Base-by-base conservation (phyloP, 208 protist species). In the Borovskyia barvae region DNA sequence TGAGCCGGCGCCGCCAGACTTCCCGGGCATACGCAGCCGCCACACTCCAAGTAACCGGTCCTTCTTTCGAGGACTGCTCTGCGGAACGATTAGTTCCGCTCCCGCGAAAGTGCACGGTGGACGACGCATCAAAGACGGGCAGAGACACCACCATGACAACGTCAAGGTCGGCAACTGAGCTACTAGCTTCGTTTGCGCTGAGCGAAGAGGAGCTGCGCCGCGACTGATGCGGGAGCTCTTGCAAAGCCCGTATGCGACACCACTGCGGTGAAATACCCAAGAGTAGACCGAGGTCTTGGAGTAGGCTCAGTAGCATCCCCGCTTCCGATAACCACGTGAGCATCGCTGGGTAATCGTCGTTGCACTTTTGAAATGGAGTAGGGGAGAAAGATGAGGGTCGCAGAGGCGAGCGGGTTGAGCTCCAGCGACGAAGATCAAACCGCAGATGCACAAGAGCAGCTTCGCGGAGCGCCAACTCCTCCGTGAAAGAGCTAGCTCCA, bases 191-290 rank as follows among this genome's bases (percentile, higher is more conserved):
- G n/a, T n/a, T n/a, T n/a, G n/a, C n/a, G n/a, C n/a, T n/a, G n/a
- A n/a, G n/a, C n/a, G n/a, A n/a, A n/a, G n/a, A n/a, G 5, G 39
- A 12, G 39, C 39, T 43, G 39, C n/a, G 3, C 14, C n/a, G 22
- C 39, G 4, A 5, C 8, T 5, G 14, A 5, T 5, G 7, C 7
- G 39, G 7, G 22, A 15, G 59, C 25, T 8, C 39, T 55, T 8
- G 53, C 48, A 43, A 5, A 5, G 39, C 39, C 7, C 39, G 5
- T 11, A 65, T 42, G 28, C 49, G 37, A 17, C 64, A 35, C 49
- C 55, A 50, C 25, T 54, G 43, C 17, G 35, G 2, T 5, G 66
- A 65, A 5, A 72, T 19, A 30, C 56, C 66, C 5, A 72, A 51
- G 12, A 65, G 41, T 0, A 51, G 49, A 9, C 51, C 36, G 1